A percentile compares a stretch with the other conserved stretches of the same genome.
These are phyloP conservation scores for Coniochaeta prunicola DNA, from an alignment of 2,329 filamentous ascomycete species.

Conservation along the genomic window DNA sequence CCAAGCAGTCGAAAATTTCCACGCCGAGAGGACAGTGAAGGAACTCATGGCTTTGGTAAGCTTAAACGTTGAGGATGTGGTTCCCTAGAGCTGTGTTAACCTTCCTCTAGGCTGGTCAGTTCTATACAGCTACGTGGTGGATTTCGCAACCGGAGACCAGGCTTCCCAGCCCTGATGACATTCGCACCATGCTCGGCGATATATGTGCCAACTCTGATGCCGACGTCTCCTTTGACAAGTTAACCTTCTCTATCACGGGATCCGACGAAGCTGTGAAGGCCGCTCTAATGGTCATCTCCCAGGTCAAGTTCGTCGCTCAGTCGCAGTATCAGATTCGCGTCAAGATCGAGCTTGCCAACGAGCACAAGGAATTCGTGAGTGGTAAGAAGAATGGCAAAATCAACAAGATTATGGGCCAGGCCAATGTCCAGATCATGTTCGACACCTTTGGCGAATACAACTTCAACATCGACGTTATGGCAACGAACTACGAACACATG, in stretches of 20 bases:
- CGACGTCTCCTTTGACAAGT: constrained; percentile 89
- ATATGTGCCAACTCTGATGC: constrained; percentile 96
- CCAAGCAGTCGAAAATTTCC: constrained; percentile 86
- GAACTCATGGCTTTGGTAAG: constrained; percentile 91
- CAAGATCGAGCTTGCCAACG: constrained; percentile 97
- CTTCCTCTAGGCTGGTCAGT: constrained; percentile 72
- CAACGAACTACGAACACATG: constrained; percentile 84
- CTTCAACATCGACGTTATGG: constrained; percentile 98
- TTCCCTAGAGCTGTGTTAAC: constrained; percentile 15
- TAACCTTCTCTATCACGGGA: constrained; percentile 88
- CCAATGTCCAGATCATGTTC: constrained; percentile 98
- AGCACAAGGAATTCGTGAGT: constrained; percentile 99
- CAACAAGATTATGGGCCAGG: constrained; percentile 99
- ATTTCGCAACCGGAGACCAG: constrained; percentile 66
- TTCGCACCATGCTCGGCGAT: constrained; percentile 85
- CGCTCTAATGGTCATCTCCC: constrained; percentile 88
- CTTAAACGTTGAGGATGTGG: constrained; percentile 10
- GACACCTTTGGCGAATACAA: constrained; percentile 99
- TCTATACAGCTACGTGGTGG: constrained; percentile 96
- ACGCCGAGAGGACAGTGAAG: constrained; percentile 88
- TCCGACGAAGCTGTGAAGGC: constrained; percentile 95
- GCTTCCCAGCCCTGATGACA: constrained; percentile 60
- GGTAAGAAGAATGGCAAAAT: constrained; percentile 99
- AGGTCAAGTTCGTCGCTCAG: constrained; percentile 81
- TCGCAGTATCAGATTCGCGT: constrained; percentile 90